Base-by-base conservation (phyloP, 1,284 basidiomycete species). In the Tilletiopsis washingtonensis region DNA sequence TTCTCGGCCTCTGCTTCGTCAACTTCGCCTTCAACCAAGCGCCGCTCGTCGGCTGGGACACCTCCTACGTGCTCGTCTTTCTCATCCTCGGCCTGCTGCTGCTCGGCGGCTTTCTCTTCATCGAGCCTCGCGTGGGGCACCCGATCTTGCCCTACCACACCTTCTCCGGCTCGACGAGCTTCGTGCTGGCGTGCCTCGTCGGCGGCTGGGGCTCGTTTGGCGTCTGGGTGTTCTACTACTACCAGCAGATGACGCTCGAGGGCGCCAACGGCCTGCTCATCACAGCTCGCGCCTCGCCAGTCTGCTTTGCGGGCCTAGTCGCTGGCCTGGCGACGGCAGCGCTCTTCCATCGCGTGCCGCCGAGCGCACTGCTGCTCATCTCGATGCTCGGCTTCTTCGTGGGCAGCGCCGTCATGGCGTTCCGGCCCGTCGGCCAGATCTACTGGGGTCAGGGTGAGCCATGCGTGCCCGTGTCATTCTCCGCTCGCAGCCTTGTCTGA, bases 1-100 rank as follows among this genome's bases (percentile, higher is more conserved):
- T 66, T 3, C 25, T 44, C 1, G 59, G 58, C 3, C 48, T 68
- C 14, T 39, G 67, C 1, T 54, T 68, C 3, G 56, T 68, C 57
- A 64, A 62, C 47, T 57, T 62, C 38, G 45, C 58, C 5, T 66
- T 57, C 45, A 67, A 62, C 41, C 66, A 68, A 43, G 64, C 61
- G 2, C 47, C 53, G 7, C 53, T 62, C 3, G 52, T 61, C 5
- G 66, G 66, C n/a, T 68, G 66, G 64, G 27, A 54, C 9, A 53
- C 51, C 2, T 43, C 58, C 19, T 61, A 62, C 43, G 51, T 59
- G 32, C 58, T 58, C 29, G 55, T 59, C 5, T 46, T 68, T 2
- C 57, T 68, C 32, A 56, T 62, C 47, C 49, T 68, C 39, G 62
- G 59, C 23, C 17, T 67, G 11, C 15, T 64, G 4, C 48, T 59